Conservation (phyloP, 2,329 filamentous ascomycete species). For the Ophiognomonia clavigignenti-juglandacearum region DNA sequence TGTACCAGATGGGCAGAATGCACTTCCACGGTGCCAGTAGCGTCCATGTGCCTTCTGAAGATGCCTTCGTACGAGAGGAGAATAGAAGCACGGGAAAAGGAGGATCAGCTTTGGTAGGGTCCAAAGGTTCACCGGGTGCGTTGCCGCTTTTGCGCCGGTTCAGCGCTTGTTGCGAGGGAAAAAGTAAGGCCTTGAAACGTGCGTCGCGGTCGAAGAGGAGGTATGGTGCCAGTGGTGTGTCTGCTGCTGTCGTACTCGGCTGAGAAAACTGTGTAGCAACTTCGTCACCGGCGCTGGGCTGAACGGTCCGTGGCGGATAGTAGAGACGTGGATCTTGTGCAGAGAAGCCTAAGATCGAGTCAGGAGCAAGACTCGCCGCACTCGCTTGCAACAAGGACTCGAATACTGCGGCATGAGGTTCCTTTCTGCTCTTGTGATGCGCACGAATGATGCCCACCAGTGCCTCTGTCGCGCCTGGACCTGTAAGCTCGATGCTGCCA, state of each 20-base stretch:
- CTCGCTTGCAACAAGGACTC: constrained; percentile 51
- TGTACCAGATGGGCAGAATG: constrained; percentile 80
- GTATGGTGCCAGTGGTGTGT: constrained; percentile 25
- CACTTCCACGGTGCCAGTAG: constrained; percentile 88
- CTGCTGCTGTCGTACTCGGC: constrained; percentile 45
- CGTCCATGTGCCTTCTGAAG: constrained; percentile 69
- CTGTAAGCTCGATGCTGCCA: constrained; percentile 53
- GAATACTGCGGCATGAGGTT: constrained; percentile 45
- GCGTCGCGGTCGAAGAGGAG: constrained; percentile 64
- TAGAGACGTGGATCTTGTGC: constrained; percentile 74
- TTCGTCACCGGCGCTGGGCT: constrained; percentile 17
- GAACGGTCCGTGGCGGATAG: constrained; percentile 62
- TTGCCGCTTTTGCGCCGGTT: constrained; percentile 68
- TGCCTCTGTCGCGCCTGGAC: constrained; percentile 73
- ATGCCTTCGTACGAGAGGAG: constrained; percentile 43
- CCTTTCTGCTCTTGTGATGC: constrained; percentile 32
- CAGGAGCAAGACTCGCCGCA: constrained; percentile 65
- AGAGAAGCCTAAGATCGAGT: constrained; percentile 67
- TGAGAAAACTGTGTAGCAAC: neutral
- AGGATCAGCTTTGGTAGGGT: constrained; percentile 58
- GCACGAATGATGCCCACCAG: constrained; percentile 64
- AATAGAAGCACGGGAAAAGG: constrained; percentile 73
- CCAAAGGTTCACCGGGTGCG: constrained; percentile 58
- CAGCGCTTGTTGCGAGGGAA: constrained; percentile 74
- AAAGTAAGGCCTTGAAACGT: constrained; percentile 59